Evolutionary conservation across 1,284 basidiomycete species (phyloP), one percentile per base, ranked within the genome.

Genomic region (Fomitopsis pinicola): DNA sequence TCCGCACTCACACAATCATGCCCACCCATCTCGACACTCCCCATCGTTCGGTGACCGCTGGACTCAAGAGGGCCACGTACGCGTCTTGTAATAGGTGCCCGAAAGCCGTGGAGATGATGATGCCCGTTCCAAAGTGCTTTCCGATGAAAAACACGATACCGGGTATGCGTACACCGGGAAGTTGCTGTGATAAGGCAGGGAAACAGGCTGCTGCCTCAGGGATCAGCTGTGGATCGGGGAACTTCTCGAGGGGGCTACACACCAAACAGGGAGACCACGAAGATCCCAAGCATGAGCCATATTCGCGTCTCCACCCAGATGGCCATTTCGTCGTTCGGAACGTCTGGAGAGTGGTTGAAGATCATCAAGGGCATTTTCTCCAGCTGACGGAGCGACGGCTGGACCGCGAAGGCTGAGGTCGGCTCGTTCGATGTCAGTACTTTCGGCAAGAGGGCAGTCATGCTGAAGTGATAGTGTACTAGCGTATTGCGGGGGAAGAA

Each of bases 61-160:
- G 78, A 59, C 80, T 75, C 55, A 77, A 76, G 9, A 92, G 76
- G 2, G 82, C 80, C 58, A 81, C 79, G 68, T 91, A 92, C 0
- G 89, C 84, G 62, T 92, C 90, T 64, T 89, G 87, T 9, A 92
- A 77, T 9, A 92, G 77, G 70, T 92, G 90, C 19, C 88, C 86
- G 67, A 92, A 92, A 0, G 89, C 89, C 0, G 91, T 92, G 2
- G 90, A 85, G 7, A 92, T 72, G 44, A 92, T 92, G 19, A 91
- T 89, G 4, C 89, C 88, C 17, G 90, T 92, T 36, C 91, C 90
- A 67, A 92, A 92, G 70, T 92, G 90, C 68, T 91, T 92, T 48
- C 88, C 88, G 33, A 90, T 77, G 72, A 92, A 92, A 71, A 92
- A 92, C 19, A 87, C 67, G 17, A 88, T 76, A 17, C 80, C 79